Conservation (phyloP, 345 rosid genomes). For the Salix purpurea region DNA sequence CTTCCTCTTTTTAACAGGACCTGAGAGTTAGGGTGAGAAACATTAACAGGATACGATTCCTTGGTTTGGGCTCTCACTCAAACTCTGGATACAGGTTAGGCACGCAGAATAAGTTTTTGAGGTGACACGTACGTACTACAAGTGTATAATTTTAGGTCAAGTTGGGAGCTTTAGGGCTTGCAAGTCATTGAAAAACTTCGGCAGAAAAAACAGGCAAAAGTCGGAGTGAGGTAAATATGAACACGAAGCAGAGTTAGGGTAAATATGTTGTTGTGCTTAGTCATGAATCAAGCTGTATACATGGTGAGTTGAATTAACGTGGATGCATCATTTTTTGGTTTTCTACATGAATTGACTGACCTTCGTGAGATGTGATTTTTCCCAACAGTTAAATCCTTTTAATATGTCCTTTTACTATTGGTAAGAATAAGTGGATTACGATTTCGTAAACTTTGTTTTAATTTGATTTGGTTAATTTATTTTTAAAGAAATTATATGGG, state of each 20-base stretch:
- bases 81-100: neutral
- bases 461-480: no score
- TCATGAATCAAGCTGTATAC: no score
- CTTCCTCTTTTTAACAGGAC: no score
- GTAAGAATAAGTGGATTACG: no score
- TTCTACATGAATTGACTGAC: neutral
- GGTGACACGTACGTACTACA: neutral
- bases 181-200: neutral
- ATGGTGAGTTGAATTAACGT: neutral
- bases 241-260: neutral
- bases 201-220: neutral
- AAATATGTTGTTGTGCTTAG: no score
- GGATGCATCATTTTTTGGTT: neutral
- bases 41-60: neutral
- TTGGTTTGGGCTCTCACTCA: neutral
- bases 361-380: neutral
- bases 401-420: no score
- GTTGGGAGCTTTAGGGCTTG: neutral
- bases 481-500: no score
- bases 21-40: no score
- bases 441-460: no score
- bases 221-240: slow-evolving; percentile 9
- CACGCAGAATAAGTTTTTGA: neutral
- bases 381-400: neutral
- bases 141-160: neutral